Percentiles rank a stretch among this genome's conserved stretches.
Evolutionary conservation across 108 stramenopile genomes (phyloP).

Genomic region (Pelagomonas calceolata): DNA sequence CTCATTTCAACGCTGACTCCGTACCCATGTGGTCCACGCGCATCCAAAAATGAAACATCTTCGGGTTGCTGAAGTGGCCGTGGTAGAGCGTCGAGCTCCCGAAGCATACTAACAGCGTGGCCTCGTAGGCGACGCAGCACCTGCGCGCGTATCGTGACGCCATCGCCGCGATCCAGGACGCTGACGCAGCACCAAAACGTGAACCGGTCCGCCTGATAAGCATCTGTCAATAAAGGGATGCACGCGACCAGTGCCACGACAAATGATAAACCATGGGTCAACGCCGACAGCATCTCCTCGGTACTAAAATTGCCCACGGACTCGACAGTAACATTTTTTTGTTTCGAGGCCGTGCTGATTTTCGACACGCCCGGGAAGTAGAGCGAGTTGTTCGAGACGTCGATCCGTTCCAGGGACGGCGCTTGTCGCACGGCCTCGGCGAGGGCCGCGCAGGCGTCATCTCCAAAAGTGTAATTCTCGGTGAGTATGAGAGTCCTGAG

Average conservation of each 20-base stretch:
- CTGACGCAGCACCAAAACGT: background rate
- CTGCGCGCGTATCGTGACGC: too few relatives aligned
- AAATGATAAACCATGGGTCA: slow-evolving; percentile 35
- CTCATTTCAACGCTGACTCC: too few relatives aligned
- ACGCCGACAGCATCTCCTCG: slow-evolving; percentile 30
- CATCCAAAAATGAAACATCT: background rate
- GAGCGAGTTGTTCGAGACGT: slow-evolving; percentile 13
- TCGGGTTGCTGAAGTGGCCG: slow-evolving; percentile 22
- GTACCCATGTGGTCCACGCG: too few relatives aligned
- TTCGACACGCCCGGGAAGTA: background rate
- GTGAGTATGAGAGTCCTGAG: too few relatives aligned
- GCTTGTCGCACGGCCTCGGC: background rate
- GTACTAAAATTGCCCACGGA: slow-evolving; percentile 12
- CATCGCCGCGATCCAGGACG: too few relatives aligned
- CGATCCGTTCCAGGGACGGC: background rate
- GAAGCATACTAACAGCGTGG: slow-evolving; percentile 29
- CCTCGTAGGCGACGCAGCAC: slow-evolving; percentile 17
- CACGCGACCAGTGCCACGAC: slow-evolving; percentile 25
- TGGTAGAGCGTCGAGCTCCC: slow-evolving; percentile 20
- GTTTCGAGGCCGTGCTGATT: background rate
- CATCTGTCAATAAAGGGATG: slow-evolving; percentile 21
- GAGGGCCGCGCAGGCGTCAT: background rate
- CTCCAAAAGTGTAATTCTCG: too few relatives aligned
- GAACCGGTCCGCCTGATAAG: background rate
- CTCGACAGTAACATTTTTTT: background rate